Evolutionary conservation across 805 yeast genomes (phyloP).

Genomic region (Candida corydali): DNA sequence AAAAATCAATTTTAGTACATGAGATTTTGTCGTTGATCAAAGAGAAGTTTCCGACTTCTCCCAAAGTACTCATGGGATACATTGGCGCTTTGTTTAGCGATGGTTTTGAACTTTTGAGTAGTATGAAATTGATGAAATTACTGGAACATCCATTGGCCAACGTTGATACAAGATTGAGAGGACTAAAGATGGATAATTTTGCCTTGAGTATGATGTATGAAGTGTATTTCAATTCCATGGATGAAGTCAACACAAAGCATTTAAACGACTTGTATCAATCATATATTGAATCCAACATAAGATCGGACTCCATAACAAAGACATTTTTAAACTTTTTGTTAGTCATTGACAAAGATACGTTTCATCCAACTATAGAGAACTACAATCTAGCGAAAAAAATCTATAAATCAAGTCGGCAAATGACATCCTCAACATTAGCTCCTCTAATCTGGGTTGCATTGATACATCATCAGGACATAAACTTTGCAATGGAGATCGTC

Average conservation of each 20-base stretch:
- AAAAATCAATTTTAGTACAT: constrained; percentile 19
- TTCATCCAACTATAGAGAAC: constrained; percentile 6
- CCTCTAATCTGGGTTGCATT: constrained; percentile 28
- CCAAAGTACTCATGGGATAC: constrained; percentile 35
- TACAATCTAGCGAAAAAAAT: constrained; percentile 26
- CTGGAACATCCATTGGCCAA: constrained; percentile 25
- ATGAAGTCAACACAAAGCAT: constrained; percentile 9
- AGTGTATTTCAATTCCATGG: constrained; percentile 15
- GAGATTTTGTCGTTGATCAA: constrained; percentile 31
- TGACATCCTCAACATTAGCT: constrained; percentile 23
- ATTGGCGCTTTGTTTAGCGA: constrained; percentile 23
- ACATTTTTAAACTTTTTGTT: constrained; percentile 22
- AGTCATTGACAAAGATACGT: neutral
- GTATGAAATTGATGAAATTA: constrained; percentile 22
- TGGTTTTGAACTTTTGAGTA: constrained; percentile 20
- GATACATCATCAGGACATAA: constrained; percentile 27
- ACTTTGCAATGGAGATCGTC: constrained; percentile 29
- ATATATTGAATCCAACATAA: neutral
- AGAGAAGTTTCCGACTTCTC: constrained; percentile 25
- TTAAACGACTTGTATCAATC: neutral
- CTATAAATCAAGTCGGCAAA: constrained; percentile 13
- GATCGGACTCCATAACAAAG: constrained; percentile 3
- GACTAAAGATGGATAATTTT: constrained; percentile 17
- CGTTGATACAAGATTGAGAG: constrained; percentile 23
- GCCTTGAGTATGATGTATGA: constrained; percentile 23